Base-by-base conservation (phyloP, 768 basidiomycete species). In the Hypholoma sublateritium region DNA sequence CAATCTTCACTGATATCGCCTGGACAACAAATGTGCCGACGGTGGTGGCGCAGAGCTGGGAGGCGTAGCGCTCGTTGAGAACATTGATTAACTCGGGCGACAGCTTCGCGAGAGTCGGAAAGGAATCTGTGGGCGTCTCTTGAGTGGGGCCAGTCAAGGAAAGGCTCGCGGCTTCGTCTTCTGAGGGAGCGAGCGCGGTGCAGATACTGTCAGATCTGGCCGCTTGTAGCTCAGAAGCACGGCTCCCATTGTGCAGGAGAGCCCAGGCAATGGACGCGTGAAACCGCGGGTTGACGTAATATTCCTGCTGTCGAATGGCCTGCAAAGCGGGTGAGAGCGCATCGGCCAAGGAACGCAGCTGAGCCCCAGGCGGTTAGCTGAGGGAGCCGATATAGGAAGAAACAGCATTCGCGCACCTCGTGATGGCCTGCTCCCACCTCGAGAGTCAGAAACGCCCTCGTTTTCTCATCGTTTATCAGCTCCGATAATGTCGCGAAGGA, bases 221-320 rank as follows among this genome's bases (percentile, higher is more conserved):
- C 53, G 55, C 39, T 44, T 53, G 52, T n/a, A 47, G 41, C 4
- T 21, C 44, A 44, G 50, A 21, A 41, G 53, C 32, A 42, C 58
- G 50, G 17, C 48, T 56, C 59, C 42, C 49, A 44, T 54, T 61
- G 64, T 82, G 76, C 49, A 93, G 80, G 43, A 93, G 77, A 13
- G 87, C 85, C 95, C 95, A 97, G 9, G 86, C 93, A 53, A 97
- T 85, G 2, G 93, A 95, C 12, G 89, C 81, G 67, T 98, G 95
- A 65, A 95, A 97, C 44, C 87, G 83, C 17, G 95, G 93, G 28
- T 83, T 74, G 34, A 74, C 65, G 72, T 98, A 96, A 71, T 92
- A 97, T 55, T 82, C 80, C 60, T 87, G 86, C 62, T 95, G 89
- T 52, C 87, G 86, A 34, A 92, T 74, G 3, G 70, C 67, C 25